Evolutionary conservation across 352 stramenopile genomes (phyloP).

Genomic region (Chrysophaeum taylorii): DNA sequence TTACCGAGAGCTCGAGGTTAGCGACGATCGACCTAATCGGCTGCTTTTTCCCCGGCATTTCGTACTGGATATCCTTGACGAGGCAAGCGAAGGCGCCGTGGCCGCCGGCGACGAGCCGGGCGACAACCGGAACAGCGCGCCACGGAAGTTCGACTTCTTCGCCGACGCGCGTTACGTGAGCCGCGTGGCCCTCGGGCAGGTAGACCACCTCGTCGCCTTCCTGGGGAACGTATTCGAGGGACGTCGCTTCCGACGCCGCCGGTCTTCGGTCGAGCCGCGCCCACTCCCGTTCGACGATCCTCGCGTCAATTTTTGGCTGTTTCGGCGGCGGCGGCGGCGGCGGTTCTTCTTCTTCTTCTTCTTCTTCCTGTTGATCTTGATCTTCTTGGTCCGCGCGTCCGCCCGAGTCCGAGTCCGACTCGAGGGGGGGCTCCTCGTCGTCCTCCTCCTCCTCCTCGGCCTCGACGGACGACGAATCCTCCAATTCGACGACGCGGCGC

Average conservation of each 20-base stretch:
- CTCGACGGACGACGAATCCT: no score
- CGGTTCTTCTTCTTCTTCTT: neutral
- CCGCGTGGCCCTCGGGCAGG: conserved; percentile 27
- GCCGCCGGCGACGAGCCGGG: neutral
- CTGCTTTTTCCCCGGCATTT: conserved; percentile 21
- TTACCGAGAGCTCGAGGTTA: conserved; percentile 15
- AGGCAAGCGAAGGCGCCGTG: conserved; percentile 10
- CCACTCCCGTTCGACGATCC: conserved; percentile 15
- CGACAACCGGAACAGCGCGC: neutral
- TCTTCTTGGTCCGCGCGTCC: neutral
- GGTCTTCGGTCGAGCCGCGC: neutral
- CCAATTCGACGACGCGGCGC: conserved; percentile 5
- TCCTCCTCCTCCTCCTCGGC: conserved; percentile 17
- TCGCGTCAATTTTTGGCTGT: neutral
- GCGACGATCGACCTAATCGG: conserved; percentile 12
- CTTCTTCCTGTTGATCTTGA: neutral
- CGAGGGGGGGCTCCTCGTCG: neutral
- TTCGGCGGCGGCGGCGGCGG: neutral
- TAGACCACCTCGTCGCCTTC: conserved; percentile 29
- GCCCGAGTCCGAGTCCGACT: neutral
- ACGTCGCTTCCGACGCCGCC: neutral
- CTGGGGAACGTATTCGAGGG: conserved; percentile 24
- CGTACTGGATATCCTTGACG: conserved; percentile 13
- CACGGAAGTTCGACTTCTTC: conserved; percentile 1
- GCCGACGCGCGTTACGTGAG: conserved; percentile 15